Evolutionary conservation across 257 asterid genomes (phyloP), one percentile per base, ranked within the genome.

Genomic region (Coffea canephora): DNA sequence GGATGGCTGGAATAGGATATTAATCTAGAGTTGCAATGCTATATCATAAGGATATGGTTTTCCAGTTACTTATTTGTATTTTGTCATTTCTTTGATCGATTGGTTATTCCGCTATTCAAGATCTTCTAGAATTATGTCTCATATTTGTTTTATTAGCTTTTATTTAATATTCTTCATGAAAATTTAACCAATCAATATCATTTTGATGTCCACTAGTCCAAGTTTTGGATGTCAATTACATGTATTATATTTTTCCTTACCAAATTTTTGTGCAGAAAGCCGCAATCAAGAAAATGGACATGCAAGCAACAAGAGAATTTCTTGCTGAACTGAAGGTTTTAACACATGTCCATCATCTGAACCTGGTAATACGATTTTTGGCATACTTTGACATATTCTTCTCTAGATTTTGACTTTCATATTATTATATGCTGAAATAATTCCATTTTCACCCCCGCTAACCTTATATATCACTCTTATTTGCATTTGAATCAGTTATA

Each of bases 281-380:
- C 23, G 99, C 99, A 45, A 91, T 95, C 65, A 95, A 95, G 57
- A 95, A 93, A 91, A 95, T 95, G 99, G 97, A 93, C 84, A 95
- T 95, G 99, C 91, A 91, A 84, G 99, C 99, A 69, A 78, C 91
- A 79, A 90, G 89, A 79, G 98, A 93, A 83, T 95, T 95, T 85
- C 98, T 91, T 67, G 97, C 99, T 69, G 99, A 95, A 89, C 88
- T 95, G 87, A 91, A 91, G 80, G 98, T 95, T 84, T 89, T 95
- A 89, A 95, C 97, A 2, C 90, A 86, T 82, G 99, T 95, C 83
- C 99, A 95, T 91, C 99, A 95, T 88, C 98, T 93, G 82, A 95
- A 95, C 86, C 91, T 95, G 99, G 99, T 95, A 89, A 88, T 54
- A 77, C 76, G 77, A 76, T 77, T 49, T 69, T 76, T 57, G 45